Percentiles rank a stretch among this genome's conserved stretches.
phyloP scores from a whole-genome alignment of 768 basidiomycete species.

The Gloeostereum incarnatum region DNA sequence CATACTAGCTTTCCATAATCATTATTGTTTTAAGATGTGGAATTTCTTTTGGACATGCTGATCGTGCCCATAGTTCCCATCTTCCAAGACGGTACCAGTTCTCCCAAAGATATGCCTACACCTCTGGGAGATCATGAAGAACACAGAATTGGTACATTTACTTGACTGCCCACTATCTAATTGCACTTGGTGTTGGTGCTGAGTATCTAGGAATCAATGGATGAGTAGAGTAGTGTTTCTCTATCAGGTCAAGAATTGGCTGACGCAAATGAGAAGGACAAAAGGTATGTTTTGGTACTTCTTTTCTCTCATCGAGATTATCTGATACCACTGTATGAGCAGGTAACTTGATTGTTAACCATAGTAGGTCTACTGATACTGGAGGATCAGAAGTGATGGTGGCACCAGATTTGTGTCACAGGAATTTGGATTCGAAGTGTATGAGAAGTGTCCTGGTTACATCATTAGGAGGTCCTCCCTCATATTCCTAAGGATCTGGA shows the following conservation, averaged over 20 bases:
- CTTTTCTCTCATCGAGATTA: constrained; percentile 6
- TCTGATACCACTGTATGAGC: too few species aligned
- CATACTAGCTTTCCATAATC: constrained; percentile 20
- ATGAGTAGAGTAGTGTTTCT: constrained; percentile 12
- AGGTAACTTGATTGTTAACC: too few species aligned
- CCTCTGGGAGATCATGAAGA: constrained; percentile 10
- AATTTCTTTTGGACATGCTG: constrained; percentile 9
- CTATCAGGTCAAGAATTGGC: constrained; percentile 11
- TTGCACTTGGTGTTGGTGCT: constrained; percentile 10
- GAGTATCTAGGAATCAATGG: constrained; percentile 15
- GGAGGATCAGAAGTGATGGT: too few species aligned
- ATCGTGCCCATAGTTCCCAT: constrained; percentile 19
- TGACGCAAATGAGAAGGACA: constrained; percentile 10
- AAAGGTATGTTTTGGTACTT: constrained; percentile 9
- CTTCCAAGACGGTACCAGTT: constrained; percentile 14
- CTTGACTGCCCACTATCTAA: constrained; percentile 14
- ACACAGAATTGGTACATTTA: constrained; percentile 15
- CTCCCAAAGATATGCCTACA: constrained; percentile 17
- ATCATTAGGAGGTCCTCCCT: too few species aligned
- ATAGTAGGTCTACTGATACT: too few species aligned
- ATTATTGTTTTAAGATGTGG: constrained; percentile 18
- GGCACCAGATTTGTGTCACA: too few species aligned
- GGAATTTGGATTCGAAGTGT: too few species aligned
- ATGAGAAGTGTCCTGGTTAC: too few species aligned
- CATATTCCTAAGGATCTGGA: constrained; percentile 12